Evolutionary conservation across 768 basidiomycete species (phyloP).

Genomic region (Auricularia sp.): DNA sequence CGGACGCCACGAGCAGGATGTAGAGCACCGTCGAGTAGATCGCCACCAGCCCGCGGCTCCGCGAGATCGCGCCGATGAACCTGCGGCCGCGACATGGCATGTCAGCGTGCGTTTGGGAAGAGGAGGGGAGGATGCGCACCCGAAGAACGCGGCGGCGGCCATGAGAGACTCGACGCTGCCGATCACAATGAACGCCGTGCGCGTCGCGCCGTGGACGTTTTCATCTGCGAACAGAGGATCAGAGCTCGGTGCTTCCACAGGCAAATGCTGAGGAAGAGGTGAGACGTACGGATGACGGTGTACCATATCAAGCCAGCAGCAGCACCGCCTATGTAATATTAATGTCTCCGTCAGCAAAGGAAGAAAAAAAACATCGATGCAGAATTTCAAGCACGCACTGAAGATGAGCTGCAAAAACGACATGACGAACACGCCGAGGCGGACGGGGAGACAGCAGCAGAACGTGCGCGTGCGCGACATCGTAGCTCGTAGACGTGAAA

Average conservation of each 20-base stretch:
- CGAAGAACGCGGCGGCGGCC: slow-evolving; percentile 42
- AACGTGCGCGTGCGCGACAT: slow-evolving; percentile 18
- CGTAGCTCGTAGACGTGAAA: no score
- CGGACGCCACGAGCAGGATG: slow-evolving; percentile 45
- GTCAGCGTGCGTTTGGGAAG: slow-evolving; percentile 1
- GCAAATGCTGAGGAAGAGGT: background rate
- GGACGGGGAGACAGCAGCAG: slow-evolving; percentile 56
- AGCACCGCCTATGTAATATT: background rate
- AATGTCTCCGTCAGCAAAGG: background rate
- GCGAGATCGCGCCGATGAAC: slow-evolving; percentile 51
- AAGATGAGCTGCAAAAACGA: slow-evolving; percentile 43
- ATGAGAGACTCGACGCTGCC: slow-evolving; percentile 46
- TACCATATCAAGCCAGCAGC: slow-evolving; percentile 35
- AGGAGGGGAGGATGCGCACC: slow-evolving; percentile 29
- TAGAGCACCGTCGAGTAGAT: slow-evolving; percentile 48
- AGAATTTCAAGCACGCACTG: slow-evolving; percentile 33
- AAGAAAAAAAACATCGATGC: slow-evolving; percentile 9
- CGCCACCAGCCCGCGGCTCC: slow-evolving; percentile 50
- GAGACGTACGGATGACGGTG: slow-evolving; percentile 44
- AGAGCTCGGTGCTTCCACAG: no score
- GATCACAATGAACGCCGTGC: slow-evolving; percentile 35
- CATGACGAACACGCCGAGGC: slow-evolving; percentile 48
- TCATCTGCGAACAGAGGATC: slow-evolving; percentile 11
- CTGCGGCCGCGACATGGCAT: slow-evolving; percentile 24
- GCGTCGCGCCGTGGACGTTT: slow-evolving; percentile 21